Evolutionary conservation across 371 early-diverging fungal genomes (phyloP).

Genomic region (Syncephalis plumigaleata): DNA sequence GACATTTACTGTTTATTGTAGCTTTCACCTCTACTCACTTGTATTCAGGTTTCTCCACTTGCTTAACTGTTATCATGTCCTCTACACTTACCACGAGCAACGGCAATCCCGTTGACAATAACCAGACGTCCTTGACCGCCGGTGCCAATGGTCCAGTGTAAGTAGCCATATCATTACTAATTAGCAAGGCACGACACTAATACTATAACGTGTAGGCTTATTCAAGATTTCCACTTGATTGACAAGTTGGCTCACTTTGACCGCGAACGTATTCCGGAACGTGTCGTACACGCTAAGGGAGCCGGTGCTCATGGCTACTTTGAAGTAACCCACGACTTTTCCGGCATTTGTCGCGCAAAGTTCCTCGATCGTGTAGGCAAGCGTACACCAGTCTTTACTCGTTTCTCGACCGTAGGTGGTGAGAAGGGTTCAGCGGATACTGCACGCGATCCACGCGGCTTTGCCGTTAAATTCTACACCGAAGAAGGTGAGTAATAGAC

Average conservation of each 20-base stretch:
- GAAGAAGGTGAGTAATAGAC: too few species aligned
- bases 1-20: too few species aligned
- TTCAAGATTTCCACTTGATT: constrained; percentile 58
- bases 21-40: too few species aligned
- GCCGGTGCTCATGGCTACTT: constrained; percentile 70
- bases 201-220: too few species aligned
- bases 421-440: constrained; percentile 36
- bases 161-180: too few species aligned
- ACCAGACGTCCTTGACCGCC: constrained; percentile 37
- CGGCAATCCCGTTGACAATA: constrained; percentile 45
- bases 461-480: constrained; percentile 52
- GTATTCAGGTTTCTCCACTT: background rate
- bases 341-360: constrained; percentile 17
- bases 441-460: constrained; percentile 41
- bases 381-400: constrained; percentile 38
- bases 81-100: constrained; percentile 19
- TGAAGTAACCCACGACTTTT: background rate
- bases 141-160: constrained; percentile 30
- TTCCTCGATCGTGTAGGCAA: constrained; percentile 33
- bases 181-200: too few species aligned
- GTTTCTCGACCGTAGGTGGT: constrained; percentile 52
- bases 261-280: constrained; percentile 66
- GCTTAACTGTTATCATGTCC: background rate
- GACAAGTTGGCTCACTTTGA: constrained; percentile 73
- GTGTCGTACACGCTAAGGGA: constrained; percentile 73